Base-by-base conservation (phyloP, 352 stramenopile species). In the Peronospora destructor region DNA sequence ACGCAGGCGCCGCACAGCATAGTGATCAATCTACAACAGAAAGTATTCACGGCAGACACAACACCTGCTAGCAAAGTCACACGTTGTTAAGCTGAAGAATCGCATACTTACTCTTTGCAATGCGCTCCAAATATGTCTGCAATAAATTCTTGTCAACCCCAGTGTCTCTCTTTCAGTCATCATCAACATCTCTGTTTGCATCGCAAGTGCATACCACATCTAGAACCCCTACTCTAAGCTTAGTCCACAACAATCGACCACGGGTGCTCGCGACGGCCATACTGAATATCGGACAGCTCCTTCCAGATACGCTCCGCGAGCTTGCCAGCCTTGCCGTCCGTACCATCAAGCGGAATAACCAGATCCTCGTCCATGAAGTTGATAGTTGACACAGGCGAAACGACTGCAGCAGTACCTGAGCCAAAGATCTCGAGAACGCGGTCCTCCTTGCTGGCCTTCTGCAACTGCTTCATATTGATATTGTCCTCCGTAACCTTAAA, bases 351-450 rank as follows among this genome's bases (percentile, higher is more conserved):
- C 23, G 86, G 84, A 54, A 98, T 96, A 16, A 84, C 56, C 53
- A 98, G 85, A 61, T 97, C 90, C 45, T 87, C 56, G 37, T 89
- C 88, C 46, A 97, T 76, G 79, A 97, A 98, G 66, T 95, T 81
- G 71, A 98, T 98, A 49, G 73, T 79, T 26, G 85, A 88, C 38
- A 98, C 92, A 2, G 95, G 95, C 36, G 87, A 91, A 26, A 98
- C 85, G 19, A 98, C 87, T 19, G 93, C 93, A 25, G 95, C 95
- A 28, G 95, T 98, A 35, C 95, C 95, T 10, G 89, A 95, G 48
- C 94, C 95, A 71, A 98, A 98, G 44, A 94, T 76, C 71, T 98
- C 95, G 14, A 97, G 54, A 29, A 98, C 66, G 33, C 90, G 71
- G 28, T 86, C 85, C 33, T 98, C 89, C 19, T 85, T 60, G 14